These are phyloP conservation scores for Mallotus repandus DNA, from an alignment of 441 rosid genomes.

Conservation along the genomic window DNA sequence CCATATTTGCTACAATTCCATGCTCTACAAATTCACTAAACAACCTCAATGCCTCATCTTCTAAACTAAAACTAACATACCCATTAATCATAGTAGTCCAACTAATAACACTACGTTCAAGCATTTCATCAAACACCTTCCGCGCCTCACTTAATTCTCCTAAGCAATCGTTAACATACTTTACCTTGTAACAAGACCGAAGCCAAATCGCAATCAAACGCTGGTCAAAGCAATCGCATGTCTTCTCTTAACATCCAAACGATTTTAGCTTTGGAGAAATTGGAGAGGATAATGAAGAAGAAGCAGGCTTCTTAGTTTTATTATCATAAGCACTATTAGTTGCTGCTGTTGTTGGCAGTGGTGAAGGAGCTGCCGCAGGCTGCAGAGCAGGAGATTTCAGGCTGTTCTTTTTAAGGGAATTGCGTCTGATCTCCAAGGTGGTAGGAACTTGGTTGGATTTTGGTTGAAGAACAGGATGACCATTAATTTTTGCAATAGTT, in stretches of 20 bases:
- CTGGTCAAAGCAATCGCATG: too few species aligned
- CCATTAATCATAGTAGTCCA: slow-evolving; percentile 83
- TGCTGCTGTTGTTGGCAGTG: slow-evolving; percentile 20
- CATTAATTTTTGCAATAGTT: slow-evolving; percentile 37
- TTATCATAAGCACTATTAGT: background rate
- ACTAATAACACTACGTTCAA: slow-evolving; percentile 54
- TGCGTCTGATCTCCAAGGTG: slow-evolving; percentile 33
- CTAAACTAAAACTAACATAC: slow-evolving; percentile 47
- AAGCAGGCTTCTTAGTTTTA: slow-evolving; percentile 22
- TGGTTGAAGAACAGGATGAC: slow-evolving; percentile 66
- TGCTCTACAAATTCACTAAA: slow-evolving; percentile 43
- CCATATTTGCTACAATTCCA: too few species aligned
- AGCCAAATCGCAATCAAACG: too few species aligned
- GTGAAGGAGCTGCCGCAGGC: slow-evolving; percentile 6
- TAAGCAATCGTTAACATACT: too few species aligned
- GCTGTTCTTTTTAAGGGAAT: slow-evolving; percentile 45
- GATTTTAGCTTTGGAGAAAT: slow-evolving; percentile 51
- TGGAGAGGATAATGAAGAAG: slow-evolving; percentile 42
- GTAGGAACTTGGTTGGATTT: slow-evolving; percentile 53
- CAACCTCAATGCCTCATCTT: slow-evolving; percentile 54
- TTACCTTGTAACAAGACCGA: too few species aligned
- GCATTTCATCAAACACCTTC: too few species aligned
- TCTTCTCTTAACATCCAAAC: too few species aligned
- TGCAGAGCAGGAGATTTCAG: slow-evolving; percentile 29
- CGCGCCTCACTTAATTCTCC: too few species aligned